Conservation (phyloP, 1,284 basidiomycete genomes). For the Ceratobasidium theobromae region DNA sequence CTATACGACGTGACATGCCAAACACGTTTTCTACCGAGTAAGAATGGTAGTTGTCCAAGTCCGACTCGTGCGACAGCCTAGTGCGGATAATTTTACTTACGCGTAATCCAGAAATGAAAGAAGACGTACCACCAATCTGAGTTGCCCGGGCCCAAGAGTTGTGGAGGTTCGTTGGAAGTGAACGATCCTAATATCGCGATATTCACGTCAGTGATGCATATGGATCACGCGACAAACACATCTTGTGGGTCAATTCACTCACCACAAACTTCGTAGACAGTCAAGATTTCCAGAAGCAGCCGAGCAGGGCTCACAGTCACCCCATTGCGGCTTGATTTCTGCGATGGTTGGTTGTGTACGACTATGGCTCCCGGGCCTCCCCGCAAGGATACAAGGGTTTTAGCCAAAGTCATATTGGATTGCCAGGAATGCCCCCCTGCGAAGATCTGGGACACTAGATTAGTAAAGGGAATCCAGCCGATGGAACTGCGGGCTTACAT, state of each 20-base stretch:
- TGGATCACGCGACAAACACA: slow-evolving; percentile 9
- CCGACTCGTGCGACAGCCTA: slow-evolving; percentile 36
- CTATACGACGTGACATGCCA: slow-evolving; percentile 47
- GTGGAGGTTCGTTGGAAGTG: slow-evolving; percentile 47
- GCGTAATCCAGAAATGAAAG: slow-evolving; percentile 33
- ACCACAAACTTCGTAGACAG: slow-evolving; percentile 53
- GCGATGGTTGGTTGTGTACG: slow-evolving; percentile 39
- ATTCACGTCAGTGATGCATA: slow-evolving; percentile 21
- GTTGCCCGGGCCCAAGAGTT: slow-evolving; percentile 45
- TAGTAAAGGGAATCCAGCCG: neutral
- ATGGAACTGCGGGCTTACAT: slow-evolving; percentile 44
- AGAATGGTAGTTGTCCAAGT: slow-evolving; percentile 44
- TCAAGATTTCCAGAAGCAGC: slow-evolving; percentile 51
- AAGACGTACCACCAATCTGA: slow-evolving; percentile 49
- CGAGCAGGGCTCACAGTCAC: slow-evolving; percentile 47
- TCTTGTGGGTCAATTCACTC: slow-evolving; percentile 31
- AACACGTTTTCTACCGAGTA: slow-evolving; percentile 53
- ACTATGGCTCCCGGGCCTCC: slow-evolving; percentile 44
- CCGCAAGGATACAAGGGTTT: slow-evolving; percentile 47
- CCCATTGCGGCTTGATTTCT: slow-evolving; percentile 38
- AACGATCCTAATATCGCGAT: slow-evolving; percentile 44
- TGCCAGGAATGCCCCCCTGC: slow-evolving; percentile 49
- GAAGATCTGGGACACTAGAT: slow-evolving; percentile 48
- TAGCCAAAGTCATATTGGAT: slow-evolving; percentile 49
- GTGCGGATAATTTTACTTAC: slow-evolving; percentile 34